phyloP scores from a whole-genome alignment of 1,139 yeast genomes.

The Sugiyamaella japonica region DNA sequence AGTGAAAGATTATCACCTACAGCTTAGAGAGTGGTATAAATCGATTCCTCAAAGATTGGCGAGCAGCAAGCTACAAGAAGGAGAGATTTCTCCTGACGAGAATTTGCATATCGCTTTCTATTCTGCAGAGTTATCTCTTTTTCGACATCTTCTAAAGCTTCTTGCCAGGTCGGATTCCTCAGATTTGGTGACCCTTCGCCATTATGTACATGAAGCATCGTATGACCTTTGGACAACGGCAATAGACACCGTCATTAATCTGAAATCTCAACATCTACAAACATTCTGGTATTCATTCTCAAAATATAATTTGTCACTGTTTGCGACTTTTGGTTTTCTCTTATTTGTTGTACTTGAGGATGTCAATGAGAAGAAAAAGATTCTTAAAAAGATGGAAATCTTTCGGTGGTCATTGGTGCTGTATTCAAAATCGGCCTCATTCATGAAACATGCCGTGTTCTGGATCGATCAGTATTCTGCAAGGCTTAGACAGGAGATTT shows the following conservation, averaged over 20 bases:
- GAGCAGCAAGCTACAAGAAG: conserved; percentile 22
- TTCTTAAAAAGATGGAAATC: conserved; percentile 33
- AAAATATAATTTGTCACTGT: conserved; percentile 66
- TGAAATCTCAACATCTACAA: conserved; percentile 75
- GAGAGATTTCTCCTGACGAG: conserved; percentile 54
- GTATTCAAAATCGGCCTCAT: conserved; percentile 35
- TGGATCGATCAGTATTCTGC: conserved; percentile 31
- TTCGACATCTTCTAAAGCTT: conserved; percentile 46
- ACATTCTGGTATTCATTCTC: conserved; percentile 85
- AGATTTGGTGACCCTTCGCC: conserved; percentile 14
- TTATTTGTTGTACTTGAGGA: conserved; percentile 26
- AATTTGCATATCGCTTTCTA: conserved; percentile 80
- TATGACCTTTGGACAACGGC: conserved; percentile 19
- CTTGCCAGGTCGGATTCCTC: conserved; percentile 17
- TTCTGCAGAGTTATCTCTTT: conserved; percentile 82
- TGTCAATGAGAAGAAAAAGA: conserved; percentile 24
- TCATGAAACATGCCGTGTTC: conserved; percentile 33
- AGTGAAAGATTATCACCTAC: conserved; percentile 84
- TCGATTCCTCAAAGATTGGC: conserved; percentile 69
- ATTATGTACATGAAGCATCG: conserved; percentile 18
- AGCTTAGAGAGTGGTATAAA: conserved; percentile 81
- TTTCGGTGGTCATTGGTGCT: conserved; percentile 35
- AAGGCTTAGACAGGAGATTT: conserved; percentile 17
- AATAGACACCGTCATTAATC: conserved; percentile 63
- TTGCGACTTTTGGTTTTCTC: conserved; percentile 63